These are phyloP conservation scores for Clausena lansium DNA, from an alignment of 345 rosid genomes.

Conservation along the genomic window DNA sequence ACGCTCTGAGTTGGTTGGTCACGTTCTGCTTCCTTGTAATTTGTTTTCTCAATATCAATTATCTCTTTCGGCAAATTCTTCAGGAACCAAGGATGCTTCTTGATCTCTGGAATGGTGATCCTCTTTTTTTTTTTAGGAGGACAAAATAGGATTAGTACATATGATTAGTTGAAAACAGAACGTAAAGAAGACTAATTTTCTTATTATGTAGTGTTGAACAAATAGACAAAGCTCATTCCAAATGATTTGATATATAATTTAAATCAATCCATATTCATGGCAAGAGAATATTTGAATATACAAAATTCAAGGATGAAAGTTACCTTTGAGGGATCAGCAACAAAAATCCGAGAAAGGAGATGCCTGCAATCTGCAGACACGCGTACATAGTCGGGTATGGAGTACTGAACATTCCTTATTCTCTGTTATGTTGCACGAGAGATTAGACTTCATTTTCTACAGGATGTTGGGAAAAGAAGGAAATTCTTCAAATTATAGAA, in stretches of 20 bases:
- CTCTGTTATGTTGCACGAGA: slow-evolving; percentile 35
- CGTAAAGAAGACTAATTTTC: background rate
- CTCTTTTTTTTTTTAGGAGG: slow-evolving; percentile 35
- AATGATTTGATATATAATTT: background rate
- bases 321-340: slow-evolving; percentile 69
- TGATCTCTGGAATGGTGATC: slow-evolving; percentile 61
- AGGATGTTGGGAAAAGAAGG: background rate
- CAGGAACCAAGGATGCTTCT: slow-evolving; percentile 68
- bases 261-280: background rate
- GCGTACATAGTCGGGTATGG: slow-evolving; percentile 66
- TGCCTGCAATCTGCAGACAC: slow-evolving; percentile 59
- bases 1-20: slow-evolving; percentile 41
- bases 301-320: background rate
- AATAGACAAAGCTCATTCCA: background rate
- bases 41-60: slow-evolving; percentile 50
- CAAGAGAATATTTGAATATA: background rate
- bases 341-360: slow-evolving; percentile 60
- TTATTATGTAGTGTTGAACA: background rate
- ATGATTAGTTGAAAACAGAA: background rate
- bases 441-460: background rate
- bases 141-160: background rate
- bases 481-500: background rate
- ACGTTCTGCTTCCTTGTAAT: slow-evolving; percentile 21
- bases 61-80: slow-evolving; percentile 60
- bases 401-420: slow-evolving; percentile 59